phyloP scores from a whole-genome alignment of 495 filamentous ascomycete species.

The Podospora bellae-mahoneyi region DNA sequence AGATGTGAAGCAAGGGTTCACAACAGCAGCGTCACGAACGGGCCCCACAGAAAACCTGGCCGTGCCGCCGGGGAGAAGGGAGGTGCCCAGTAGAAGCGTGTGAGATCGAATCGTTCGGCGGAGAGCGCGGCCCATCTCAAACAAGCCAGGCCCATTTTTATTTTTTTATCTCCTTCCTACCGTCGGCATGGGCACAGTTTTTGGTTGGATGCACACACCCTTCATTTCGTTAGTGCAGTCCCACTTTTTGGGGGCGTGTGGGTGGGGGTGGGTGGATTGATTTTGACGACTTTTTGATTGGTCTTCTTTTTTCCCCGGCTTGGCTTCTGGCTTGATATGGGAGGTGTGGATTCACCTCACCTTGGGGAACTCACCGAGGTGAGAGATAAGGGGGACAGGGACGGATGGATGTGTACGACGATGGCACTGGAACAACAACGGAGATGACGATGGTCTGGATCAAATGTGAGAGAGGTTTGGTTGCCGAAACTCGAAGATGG shows the following conservation, averaged over 20 bases:
- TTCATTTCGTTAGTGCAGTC: background rate
- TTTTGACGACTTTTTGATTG: background rate
- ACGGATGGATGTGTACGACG: no score
- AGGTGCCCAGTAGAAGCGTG: background rate
- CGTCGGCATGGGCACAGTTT: slow-evolving; percentile 10
- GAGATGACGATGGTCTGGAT: no score
- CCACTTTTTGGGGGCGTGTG: background rate
- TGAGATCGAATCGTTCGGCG: slow-evolving; percentile 18
- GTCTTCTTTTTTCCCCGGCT: background rate
- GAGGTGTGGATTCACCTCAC: background rate
- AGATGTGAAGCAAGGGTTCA: background rate
- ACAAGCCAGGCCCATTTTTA: slow-evolving; percentile 5
- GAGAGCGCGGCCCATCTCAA: slow-evolving; percentile 19
- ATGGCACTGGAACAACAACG: no score
- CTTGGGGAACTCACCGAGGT: background rate
- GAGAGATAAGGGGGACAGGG: no score
- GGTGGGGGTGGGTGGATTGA: background rate
- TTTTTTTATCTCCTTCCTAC: background rate
- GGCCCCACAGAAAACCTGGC: background rate
- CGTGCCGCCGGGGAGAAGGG: background rate
- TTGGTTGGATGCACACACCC: slow-evolving; percentile 1
- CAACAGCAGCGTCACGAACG: background rate
- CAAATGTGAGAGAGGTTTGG: no score
- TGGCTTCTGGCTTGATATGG: background rate
- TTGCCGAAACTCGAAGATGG: background rate